Base-by-base conservation (phyloP, 768 basidiomycete genomes). In the Paxillus involutus region DNA sequence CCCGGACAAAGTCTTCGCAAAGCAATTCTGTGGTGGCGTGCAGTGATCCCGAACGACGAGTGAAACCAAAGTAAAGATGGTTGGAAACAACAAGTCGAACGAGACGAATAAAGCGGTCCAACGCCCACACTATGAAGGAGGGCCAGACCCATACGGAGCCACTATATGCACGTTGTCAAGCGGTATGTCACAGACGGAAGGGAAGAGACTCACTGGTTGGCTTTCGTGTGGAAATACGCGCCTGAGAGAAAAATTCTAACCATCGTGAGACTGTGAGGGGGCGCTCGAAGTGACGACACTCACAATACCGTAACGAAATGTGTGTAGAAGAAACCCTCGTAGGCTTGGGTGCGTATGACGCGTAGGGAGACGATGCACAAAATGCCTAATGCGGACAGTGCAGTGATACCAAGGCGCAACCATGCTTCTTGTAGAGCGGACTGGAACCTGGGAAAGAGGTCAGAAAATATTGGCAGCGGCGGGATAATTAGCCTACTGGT, bases 91-190 rank as follows among this genome's bases (percentile, higher is more conserved):
- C 57, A 5, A 82, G 62, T 11, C 83, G 79, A 14, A 71, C 51
- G n/a, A 74, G 10, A 14, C 84, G 80, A 43, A 83, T 57, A 24
- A 75, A 52, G 37, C 81, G 77, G 60, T 86, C 85, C 42, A 85
- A 58, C 1, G 71, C 67, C 69, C 67, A 69, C 16, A 71, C 54
- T 41, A 69, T 50, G 39, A 67, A 69, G 7, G 53, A 64, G 10
- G 67, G 69, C 67, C 69, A 69, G 33, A 71, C 61, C 67, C 69
- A 71, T 50, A 53, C 58, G 2, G 64, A 57, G 19, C 12, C 17
- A 4, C 67, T 69, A 13, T 0, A 52, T 33, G 2, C 13, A 21
- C 11, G 40, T 59, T n/a, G 59, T 19, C 42, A 32, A 21, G 16
- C 4, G 11, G 29, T 6, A 21, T 21, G 17, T 11, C 17, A n/a